Evolutionary conservation across 2,329 filamentous ascomycete genomes (phyloP), one percentile per base, ranked within the genome.

Genomic region (Monilinia fructicola): DNA sequence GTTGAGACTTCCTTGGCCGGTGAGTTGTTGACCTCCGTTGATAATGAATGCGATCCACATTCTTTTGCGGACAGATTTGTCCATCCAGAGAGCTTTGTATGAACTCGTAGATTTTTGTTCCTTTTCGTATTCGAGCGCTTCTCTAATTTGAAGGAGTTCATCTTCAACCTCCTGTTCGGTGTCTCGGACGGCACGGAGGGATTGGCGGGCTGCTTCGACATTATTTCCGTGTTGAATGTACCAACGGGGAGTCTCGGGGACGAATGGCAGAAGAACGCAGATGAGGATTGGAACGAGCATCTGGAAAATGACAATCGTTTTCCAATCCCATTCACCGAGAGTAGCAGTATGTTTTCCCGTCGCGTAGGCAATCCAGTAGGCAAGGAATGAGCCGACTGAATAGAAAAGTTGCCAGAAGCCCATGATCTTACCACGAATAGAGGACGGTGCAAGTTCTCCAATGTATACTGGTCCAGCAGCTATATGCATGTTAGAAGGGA

Each of bases 231-330:
- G 82, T 76, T 89, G 83, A 68, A 91, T 83, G 75, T 84, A 83
- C 88, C 88, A 92, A 63, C 89, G 83, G 26, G 89, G 89, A 4
- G 85, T 85, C 75, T 90, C 89, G 23, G 88, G 87, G 69, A 90
- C 84, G 74, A 87, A 89, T 50, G 87, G 87, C 14, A 91, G 79
- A 48, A 88, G 81, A 3, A 77, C 70, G 28, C 90, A 78, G 76
- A 91, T 88, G n/a, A 65, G n/a, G 68, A 90, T 72, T 62, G 83
- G 89, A 35, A 90, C 82, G n/a, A 91, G 75, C 58, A 90, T 80
- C 78, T 91, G 89, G 81, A 91, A 91, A 69, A 91, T 86, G 70
- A 90, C 85, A 21, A 91, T 86, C 79, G 90, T 84, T 72, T 84
- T 85, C 88, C 88, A 91, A 77, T 90, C 87, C 89, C 88, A 90